phyloP scores from a whole-genome alignment of 2,329 filamentous ascomycete genomes.

The Pseudonectria foliicola region DNA sequence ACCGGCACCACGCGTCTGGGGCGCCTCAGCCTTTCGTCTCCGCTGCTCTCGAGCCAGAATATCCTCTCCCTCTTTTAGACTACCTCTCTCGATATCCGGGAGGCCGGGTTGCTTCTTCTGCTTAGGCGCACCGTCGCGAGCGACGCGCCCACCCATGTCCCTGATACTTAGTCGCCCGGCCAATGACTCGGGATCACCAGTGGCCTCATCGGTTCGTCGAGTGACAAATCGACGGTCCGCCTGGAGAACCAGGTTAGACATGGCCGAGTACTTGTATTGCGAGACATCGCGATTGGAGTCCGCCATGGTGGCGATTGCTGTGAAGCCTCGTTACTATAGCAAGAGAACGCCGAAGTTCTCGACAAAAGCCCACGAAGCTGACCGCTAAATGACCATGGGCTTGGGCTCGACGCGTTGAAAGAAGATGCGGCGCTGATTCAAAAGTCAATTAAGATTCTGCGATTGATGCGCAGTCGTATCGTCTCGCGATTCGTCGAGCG shows the following conservation, averaged over 20 bases:
- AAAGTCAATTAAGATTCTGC: conserved; percentile 15
- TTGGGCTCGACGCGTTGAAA: conserved; percentile 13
- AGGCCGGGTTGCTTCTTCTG: conserved; percentile 67
- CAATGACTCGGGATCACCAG: conserved; percentile 93
- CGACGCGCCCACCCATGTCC: conserved; percentile 86
- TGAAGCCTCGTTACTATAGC: conserved; percentile 17
- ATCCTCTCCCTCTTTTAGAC: conserved; percentile 72
- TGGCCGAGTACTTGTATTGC: conserved; percentile 98
- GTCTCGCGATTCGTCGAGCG: conserved; percentile 15
- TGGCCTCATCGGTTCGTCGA: conserved; percentile 86
- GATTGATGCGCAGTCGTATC: conserved; percentile 15
- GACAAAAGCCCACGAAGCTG: conserved; percentile 30
- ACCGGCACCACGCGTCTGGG: conserved; percentile 63
- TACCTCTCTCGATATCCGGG: conserved; percentile 66
- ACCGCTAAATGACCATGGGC: conserved; percentile 29
- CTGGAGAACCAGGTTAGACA: conserved; percentile 99
- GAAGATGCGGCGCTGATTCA: conserved; percentile 9
- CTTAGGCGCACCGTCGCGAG: conserved; percentile 72
- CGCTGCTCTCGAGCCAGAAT: conserved; percentile 76
- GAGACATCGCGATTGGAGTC: conserved; percentile 76
- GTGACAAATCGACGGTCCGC: conserved; percentile 94
- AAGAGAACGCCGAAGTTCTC: conserved; percentile 29
- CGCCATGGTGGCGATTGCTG: conserved; percentile 52
- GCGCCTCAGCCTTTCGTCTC: conserved; percentile 70
- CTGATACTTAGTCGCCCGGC: conserved; percentile 87